A percentile compares a stretch with the other conserved stretches of the same genome.
Evolutionary conservation across 805 yeast genomes (phyloP).

Genomic region (Saturnispora silvae): DNA sequence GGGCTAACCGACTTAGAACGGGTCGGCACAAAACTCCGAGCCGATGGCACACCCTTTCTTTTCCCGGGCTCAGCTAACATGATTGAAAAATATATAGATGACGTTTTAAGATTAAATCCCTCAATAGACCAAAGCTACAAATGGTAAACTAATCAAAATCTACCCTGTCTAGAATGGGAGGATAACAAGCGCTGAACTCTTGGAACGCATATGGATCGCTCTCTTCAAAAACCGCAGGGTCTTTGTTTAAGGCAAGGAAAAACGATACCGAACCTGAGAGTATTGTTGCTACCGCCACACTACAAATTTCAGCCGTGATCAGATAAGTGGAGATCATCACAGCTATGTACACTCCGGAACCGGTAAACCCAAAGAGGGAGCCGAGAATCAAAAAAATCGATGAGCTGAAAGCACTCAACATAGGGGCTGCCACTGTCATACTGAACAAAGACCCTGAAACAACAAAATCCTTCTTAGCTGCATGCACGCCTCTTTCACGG

Average conservation of each 20-base stretch:
- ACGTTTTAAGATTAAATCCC: too few relatives aligned
- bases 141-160: background rate
- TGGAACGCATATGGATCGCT: constrained; percentile 48
- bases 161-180: constrained; percentile 14
- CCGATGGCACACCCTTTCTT: too few relatives aligned
- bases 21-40: constrained; percentile 1
- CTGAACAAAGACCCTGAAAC: constrained; percentile 68
- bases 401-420: constrained; percentile 40
- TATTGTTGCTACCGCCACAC: constrained; percentile 57
- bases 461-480: constrained; percentile 72
- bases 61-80: too few relatives aligned
- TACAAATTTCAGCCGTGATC: constrained; percentile 62
- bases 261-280: constrained; percentile 75
- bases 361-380: constrained; percentile 53
- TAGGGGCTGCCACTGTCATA: constrained; percentile 49
- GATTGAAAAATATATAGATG: too few relatives aligned
- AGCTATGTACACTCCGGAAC: constrained; percentile 38
- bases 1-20: too few relatives aligned
- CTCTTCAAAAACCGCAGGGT: constrained; percentile 71
- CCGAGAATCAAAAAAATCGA: constrained; percentile 56
- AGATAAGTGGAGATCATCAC: constrained; percentile 30
- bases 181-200: constrained; percentile 20
- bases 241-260: constrained; percentile 73
- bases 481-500: constrained; percentile 71
- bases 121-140: too few relatives aligned